phyloP scores from a whole-genome alignment of 106 monocot species.

The Iris macrosiphon region DNA sequence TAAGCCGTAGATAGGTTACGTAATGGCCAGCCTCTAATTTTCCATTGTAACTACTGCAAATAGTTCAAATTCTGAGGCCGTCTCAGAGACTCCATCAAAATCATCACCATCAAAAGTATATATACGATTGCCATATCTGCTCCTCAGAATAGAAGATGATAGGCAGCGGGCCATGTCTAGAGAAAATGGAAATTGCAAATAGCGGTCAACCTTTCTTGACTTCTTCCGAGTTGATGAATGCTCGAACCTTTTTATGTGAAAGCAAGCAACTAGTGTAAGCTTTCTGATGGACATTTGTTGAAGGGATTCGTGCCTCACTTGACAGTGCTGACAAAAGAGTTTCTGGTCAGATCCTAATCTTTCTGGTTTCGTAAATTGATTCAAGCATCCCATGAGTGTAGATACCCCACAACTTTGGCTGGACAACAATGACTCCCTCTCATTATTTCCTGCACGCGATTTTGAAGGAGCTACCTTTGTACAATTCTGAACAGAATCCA shows the following conservation, averaged over 20 bases:
- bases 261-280: conserved; percentile 76
- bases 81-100: conserved; percentile 25
- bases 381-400: conserved; percentile 72
- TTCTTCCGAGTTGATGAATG: conserved; percentile 68
- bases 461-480: conserved; percentile 12
- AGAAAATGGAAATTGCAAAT: conserved; percentile 83
- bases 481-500: conserved; percentile 34
- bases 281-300: conserved; percentile 94
- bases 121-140: conserved; percentile 74
- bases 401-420: conserved; percentile 24
- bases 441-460: conserved; percentile 28
- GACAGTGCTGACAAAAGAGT: conserved; percentile 78
- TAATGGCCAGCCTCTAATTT: conserved; percentile 89
- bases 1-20: conserved; percentile 66
- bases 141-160: conserved; percentile 76
- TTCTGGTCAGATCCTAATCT: conserved; percentile 82
- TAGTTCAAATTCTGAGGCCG: conserved; percentile 76
- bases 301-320: conserved; percentile 80
- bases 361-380: conserved; percentile 83
- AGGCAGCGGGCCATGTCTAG: conserved; percentile 73
- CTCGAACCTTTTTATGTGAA: conserved; percentile 93
- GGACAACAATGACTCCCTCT: conserved; percentile 12
- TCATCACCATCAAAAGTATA: conserved; percentile 43
- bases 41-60: conserved; percentile 87
- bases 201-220: conserved; percentile 75